Base-by-base conservation (phyloP, 2,329 filamentous ascomycete species). In the Aspergillus phoenicis region DNA sequence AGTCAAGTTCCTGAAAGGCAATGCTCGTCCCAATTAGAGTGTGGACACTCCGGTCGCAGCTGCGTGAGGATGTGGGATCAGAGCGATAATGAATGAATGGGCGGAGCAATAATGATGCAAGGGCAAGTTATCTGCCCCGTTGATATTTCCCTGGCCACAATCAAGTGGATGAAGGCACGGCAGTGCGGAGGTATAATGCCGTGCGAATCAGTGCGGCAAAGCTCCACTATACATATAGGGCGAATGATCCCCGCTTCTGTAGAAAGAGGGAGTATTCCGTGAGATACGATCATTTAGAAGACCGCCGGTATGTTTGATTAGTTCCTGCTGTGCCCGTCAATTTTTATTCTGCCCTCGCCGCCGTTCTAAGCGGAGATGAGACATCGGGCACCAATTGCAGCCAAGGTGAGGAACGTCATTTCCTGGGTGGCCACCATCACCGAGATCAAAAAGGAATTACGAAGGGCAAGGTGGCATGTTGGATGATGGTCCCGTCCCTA, bases 121-220 rank as follows among this genome's bases (percentile, higher is more conserved):
- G 65, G 62, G 54, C 59, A 67, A 57, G 57, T 57, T 51, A 20
- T 55, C 57, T 63, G 57, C 60, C 38, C 61, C 60, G 49, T 61
- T 52, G 54, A 49, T 41, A 58, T 60, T 53, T 47, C 30, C 55
- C 57, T 59, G 57, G 38, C 53, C 41, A 51, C 51, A 59, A 36
- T 47, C 51, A 58, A 60, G 58, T 60, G 62, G 57, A 47, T 56
- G 60, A 60, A 59, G 17, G 49, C 61, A 52, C 59, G 54, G 56
- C 59, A 48, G 55, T 51, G 52, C 58, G 53, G 53, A 51, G 26
- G 28, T 49, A 47, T 38, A 45, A 47, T 45, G 51, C 52, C 36
- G 55, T 52, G 55, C 52, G 61, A 63, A 58, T 58, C 38, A 57
- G 52, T 10, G 24, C 52, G 38, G 52, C 57, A 59, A 45, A 52